Base-by-base conservation (phyloP, 225 moss, liverwort and hornwort genomes). In the Sphagnum contortum region DNA sequence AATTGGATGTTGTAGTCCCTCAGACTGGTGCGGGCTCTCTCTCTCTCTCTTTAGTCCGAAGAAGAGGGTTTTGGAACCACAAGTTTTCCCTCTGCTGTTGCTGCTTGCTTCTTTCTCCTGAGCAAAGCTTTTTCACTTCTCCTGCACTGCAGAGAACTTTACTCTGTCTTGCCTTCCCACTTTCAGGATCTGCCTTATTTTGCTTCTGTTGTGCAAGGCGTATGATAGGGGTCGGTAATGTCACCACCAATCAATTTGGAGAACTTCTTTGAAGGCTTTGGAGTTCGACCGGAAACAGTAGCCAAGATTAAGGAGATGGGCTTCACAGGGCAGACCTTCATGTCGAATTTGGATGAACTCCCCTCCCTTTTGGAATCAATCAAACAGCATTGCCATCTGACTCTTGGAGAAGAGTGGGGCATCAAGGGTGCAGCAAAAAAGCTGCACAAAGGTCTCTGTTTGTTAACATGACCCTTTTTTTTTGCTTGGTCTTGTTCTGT, bases 401-500 rank as follows among this genome's bases (percentile, higher is more conserved):
- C 70, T 68, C 79, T 83, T 70, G 83, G 83, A 72, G 83, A 83
- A 60, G 83, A 83, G 77, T 83, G 83, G 83, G 83, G 83, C n/a
- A 83, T 83, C 56, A 83, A 83, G 67, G 83, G 83, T 49, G 83
- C 83, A 65, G 80, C 83, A 62, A 83, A 83, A 72, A 83, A 83
- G 60, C 80, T 79, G 83, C 83, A 83, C 54, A 83, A 83, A 83
- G 83, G 83, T 83, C 67, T 12, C 6, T 7, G 63, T 4, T 3
- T 29, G 29, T 29, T 29, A 29, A 29, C 29, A 29, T 29, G 29
- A 29, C 29, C 29, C 29, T 29, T 29, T 29, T 29, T 29, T 29
- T 29, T 29, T 29, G 29, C 29, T 29, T 29, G 29, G 29, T 29
- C 29, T 29, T 29, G 0, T 29, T 29, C 29, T 29, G 29, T 29